A percentile compares a stretch with the other conserved stretches of the same genome.
These are phyloP conservation scores for Malbranchea zuffiana DNA, from an alignment of 2,329 filamentous ascomycete genomes.

Conservation along the genomic window DNA sequence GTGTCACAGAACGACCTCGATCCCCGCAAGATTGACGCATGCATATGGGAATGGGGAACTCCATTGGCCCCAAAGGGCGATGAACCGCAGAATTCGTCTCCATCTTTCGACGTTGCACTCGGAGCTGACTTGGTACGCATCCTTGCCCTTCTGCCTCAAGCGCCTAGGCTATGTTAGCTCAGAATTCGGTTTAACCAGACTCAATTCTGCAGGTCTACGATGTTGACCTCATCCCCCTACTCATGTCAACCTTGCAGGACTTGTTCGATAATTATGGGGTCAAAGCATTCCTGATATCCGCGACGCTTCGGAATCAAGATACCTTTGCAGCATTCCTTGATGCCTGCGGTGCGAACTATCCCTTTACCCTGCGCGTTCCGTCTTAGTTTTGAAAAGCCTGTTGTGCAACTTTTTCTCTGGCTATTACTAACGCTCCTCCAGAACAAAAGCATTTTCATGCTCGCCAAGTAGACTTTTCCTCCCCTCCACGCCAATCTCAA, in stretches of 20 bases:
- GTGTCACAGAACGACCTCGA: constrained; percentile 25
- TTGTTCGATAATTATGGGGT: constrained; percentile 45
- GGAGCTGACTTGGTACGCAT: constrained; percentile 33
- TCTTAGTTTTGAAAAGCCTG: too few species aligned
- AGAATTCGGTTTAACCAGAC: constrained; percentile 4
- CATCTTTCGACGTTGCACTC: constrained; percentile 26
- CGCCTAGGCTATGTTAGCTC: too few species aligned
- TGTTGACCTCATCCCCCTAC: constrained; percentile 44
- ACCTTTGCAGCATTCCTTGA: constrained; percentile 50
- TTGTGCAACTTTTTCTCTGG: constrained; percentile 16
- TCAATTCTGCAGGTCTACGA: constrained; percentile 47
- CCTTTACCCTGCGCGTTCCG: too few species aligned
- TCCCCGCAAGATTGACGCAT: constrained; percentile 19
- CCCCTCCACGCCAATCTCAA: constrained; percentile 34
- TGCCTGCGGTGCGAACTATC: constrained; percentile 44
- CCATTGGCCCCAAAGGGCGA: constrained; percentile 16
- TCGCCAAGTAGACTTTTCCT: constrained; percentile 32
- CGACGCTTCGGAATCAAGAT: constrained; percentile 50
- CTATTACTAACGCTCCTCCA: constrained; percentile 16
- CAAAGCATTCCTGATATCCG: constrained; percentile 47
- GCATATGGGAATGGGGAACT: constrained; percentile 36
- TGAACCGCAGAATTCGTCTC: constrained; percentile 1
- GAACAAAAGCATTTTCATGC: constrained; percentile 28
- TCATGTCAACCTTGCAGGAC: constrained; percentile 45
- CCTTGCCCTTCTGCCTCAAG: too few species aligned